Evolutionary conservation across 1,284 basidiomycete species (phyloP).

Genomic region (Malassezia sympodialis): DNA sequence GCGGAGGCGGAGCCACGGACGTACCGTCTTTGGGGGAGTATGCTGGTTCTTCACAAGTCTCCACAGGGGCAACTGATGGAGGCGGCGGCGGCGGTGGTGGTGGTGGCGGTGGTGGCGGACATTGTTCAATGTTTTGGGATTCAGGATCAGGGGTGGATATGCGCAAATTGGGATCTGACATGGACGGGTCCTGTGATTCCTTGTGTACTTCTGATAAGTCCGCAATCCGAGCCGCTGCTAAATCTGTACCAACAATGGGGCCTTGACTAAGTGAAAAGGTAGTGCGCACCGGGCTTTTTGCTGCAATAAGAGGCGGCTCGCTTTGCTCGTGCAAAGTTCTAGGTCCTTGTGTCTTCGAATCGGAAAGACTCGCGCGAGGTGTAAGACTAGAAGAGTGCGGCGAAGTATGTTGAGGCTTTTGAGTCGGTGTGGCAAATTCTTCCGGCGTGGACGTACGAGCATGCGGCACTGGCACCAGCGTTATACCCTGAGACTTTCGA

Average conservation of each 20-base stretch:
- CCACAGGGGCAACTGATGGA: slow-evolving; percentile 15
- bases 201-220: neutral
- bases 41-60: neutral
- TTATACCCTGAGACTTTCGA: neutral
- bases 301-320: neutral
- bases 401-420: neutral
- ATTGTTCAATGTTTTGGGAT: neutral
- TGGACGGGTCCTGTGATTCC: neutral
- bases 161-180: neutral
- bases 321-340: neutral
- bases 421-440: neutral
- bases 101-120: slow-evolving; percentile 14
- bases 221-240: neutral
- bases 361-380: neutral
- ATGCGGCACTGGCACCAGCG: neutral
- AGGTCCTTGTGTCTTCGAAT: neutral
- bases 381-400: neutral
- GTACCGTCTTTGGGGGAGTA: neutral
- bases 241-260: neutral
- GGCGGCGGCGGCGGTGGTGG: slow-evolving; percentile 21
- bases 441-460: neutral
- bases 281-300: neutral
- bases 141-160: no score
- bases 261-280: neutral
- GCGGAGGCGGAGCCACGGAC: slow-evolving; percentile 17